These are phyloP conservation scores for Trametes elegans DNA, from an alignment of 768 basidiomycete species.

Conservation along the genomic window DNA sequence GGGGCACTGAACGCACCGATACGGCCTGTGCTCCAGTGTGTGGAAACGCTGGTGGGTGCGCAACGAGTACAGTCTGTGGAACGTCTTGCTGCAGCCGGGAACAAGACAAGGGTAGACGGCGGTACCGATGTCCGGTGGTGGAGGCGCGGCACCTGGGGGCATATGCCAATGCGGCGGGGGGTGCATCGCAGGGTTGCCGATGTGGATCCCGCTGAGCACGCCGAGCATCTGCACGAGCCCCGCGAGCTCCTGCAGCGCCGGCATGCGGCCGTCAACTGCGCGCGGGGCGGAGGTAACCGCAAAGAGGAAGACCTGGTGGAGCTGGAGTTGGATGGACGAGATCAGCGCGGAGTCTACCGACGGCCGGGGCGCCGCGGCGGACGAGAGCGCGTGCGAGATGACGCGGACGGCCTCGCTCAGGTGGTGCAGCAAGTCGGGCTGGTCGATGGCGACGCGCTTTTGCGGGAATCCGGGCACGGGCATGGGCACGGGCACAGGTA, in stretches of 20 bases:
- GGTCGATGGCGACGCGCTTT: conserved; percentile 35
- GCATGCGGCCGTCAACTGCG: conserved; percentile 43
- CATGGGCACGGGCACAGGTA: neutral
- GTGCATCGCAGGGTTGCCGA: conserved; percentile 41
- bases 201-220: conserved; percentile 75
- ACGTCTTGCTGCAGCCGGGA: conserved; percentile 62
- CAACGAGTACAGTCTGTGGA: conserved; percentile 65
- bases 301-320: conserved; percentile 79
- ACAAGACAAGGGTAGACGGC: conserved; percentile 81
- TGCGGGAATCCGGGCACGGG: conserved; percentile 9
- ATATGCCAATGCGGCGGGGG: conserved; percentile 25
- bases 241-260: conserved; percentile 69
- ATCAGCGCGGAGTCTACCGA: conserved; percentile 57
- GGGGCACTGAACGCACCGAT: conserved; percentile 61
- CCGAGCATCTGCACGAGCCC: conserved; percentile 84
- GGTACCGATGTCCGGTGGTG: conserved; percentile 54
- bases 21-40: conserved; percentile 55
- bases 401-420: conserved; percentile 59
- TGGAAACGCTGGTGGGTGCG: conserved; percentile 72
- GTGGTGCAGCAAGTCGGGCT: conserved; percentile 47
- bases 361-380: conserved; percentile 34
- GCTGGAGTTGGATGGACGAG: conserved; percentile 65
- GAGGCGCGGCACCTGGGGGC: conserved; percentile 25
- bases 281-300: conserved; percentile 56
- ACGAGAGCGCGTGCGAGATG: conserved; percentile 49